These are phyloP conservation scores for Phytophthora megakarya DNA, from an alignment of 352 stramenopile species.

Conservation along the genomic window DNA sequence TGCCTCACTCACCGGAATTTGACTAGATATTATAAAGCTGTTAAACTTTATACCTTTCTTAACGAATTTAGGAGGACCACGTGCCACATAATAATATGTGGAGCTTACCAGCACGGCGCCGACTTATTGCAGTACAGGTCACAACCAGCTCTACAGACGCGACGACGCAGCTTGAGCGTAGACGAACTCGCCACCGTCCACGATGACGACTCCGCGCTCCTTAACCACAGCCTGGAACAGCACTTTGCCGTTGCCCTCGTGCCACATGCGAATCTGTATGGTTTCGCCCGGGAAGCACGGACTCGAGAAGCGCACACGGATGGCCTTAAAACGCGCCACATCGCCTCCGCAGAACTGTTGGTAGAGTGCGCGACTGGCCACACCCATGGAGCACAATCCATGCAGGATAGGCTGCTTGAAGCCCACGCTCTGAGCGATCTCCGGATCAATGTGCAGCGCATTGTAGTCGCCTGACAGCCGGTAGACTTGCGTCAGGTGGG, in stretches of 20 bases:
- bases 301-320: constrained; percentile 89
- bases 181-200: constrained; percentile 83
- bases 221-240: constrained; percentile 77
- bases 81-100: no score
- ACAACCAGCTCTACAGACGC: constrained; percentile 30
- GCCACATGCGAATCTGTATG: constrained; percentile 87
- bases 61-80: not conserved
- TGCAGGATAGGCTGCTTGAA: constrained; percentile 93
- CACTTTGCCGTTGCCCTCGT: constrained; percentile 52
- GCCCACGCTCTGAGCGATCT: constrained; percentile 72
- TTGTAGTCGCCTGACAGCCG: constrained; percentile 96
- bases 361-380: constrained; percentile 80
- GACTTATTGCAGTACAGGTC: not conserved
- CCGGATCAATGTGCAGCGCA: constrained; percentile 92
- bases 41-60: constrained; percentile 15
- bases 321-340: constrained; percentile 74
- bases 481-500: constrained; percentile 90
- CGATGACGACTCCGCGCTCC: constrained; percentile 75
- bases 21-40: constrained; percentile 3
- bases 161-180: constrained; percentile 33
- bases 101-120: not conserved
- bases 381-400: constrained; percentile 93
- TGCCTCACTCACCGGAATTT: constrained; percentile 23
- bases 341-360: constrained; percentile 79
- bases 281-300: constrained; percentile 88